Evolutionary conservation across 441 rosid species (phyloP).

Genomic region (Bocquillonia castaneifolia): DNA sequence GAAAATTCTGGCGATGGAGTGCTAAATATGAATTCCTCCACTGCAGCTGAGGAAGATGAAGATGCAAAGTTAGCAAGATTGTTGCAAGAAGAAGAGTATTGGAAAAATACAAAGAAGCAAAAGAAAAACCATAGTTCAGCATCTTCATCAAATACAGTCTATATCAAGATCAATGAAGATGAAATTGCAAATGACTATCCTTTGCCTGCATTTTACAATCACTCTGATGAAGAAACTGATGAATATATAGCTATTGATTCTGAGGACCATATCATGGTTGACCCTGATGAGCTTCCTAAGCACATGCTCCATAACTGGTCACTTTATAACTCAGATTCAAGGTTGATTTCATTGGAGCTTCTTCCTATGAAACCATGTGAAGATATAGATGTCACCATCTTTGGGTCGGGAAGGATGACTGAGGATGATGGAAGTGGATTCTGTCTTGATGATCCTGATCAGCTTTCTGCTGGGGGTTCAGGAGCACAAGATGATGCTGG

Average conservation of each 20-base stretch:
- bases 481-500: constrained; percentile 40
- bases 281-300: constrained; percentile 52
- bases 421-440: constrained; percentile 61
- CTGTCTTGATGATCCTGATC: constrained; percentile 42
- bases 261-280: constrained; percentile 26
- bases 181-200: constrained; percentile 85
- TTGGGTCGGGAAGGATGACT: constrained; percentile 70
- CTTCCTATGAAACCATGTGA: constrained; percentile 72
- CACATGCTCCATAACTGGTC: constrained; percentile 77
- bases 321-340: constrained; percentile 63
- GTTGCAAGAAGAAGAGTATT: constrained; percentile 61
- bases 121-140: constrained; percentile 39
- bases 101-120: constrained; percentile 43
- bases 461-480: constrained; percentile 34
- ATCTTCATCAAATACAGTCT: constrained; percentile 42
- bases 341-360: constrained; percentile 75
- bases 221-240: constrained; percentile 53
- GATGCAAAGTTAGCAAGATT: constrained; percentile 50
- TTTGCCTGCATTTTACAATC: constrained; percentile 66
- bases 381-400: constrained; percentile 67
- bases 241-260: constrained; percentile 46
- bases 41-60: constrained; percentile 44
- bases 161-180: constrained; percentile 73
- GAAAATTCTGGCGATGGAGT: constrained; percentile 31
- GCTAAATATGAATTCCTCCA: constrained; percentile 18